A percentile compares a stretch with the other conserved stretches of the same genome.
Conservation (phyloP, 306 rosid genomes). For the Vicia villosa region DNA sequence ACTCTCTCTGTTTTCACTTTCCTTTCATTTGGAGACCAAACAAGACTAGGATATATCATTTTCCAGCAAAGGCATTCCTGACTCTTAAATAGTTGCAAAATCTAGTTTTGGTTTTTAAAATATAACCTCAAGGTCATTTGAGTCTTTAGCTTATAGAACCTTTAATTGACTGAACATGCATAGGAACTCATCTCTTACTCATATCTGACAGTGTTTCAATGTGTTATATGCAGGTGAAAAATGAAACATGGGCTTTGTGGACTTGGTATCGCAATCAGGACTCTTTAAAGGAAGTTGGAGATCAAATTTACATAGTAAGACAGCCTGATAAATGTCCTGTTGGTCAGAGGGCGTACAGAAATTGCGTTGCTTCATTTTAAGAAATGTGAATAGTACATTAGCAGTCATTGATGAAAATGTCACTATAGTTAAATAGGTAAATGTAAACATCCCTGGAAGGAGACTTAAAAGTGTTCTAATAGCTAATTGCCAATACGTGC, state of each 20-base stretch:
- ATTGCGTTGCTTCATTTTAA: constrained; percentile 41
- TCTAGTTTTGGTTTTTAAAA: neutral
- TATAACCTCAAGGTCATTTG: neutral
- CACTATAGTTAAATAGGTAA: neutral
- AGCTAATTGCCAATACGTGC: neutral
- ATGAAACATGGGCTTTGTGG: constrained; percentile 84
- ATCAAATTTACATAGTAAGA: constrained; percentile 78
- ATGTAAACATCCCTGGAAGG: neutral
- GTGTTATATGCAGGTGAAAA: constrained; percentile 63
- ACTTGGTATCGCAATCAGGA: constrained; percentile 85
- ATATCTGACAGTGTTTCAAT: constrained; percentile 23
- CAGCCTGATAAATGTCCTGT: constrained; percentile 59
- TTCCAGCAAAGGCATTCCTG: neutral
- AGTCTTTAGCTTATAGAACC: neutral
- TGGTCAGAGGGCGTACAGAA: constrained; percentile 20
- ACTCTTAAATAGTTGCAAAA: neutral
- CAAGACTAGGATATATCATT: neutral
- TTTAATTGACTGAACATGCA: constrained; percentile 7
- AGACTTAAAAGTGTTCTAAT: neutral
- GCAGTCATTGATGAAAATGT: constrained; percentile 15
- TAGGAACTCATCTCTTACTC: constrained; percentile 5
- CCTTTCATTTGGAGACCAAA: neutral
- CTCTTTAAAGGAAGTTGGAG: constrained; percentile 53
- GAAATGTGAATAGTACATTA: neutral
- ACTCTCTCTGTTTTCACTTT: neutral